Conservation (phyloP, 192 early-diverging fungal species). For the Coemansia sp. region DNA sequence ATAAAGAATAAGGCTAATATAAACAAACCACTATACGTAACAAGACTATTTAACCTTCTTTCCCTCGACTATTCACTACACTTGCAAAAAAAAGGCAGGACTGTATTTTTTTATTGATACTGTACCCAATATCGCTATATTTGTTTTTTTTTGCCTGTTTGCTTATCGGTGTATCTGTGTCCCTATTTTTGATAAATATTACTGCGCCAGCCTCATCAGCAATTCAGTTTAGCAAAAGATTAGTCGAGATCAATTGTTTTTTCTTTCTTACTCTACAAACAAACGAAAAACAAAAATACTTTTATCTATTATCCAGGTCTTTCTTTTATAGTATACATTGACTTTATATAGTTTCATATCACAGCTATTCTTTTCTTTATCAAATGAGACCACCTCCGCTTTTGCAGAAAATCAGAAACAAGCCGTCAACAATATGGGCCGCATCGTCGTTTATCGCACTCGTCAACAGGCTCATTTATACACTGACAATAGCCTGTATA, state of each 20-base stretch:
- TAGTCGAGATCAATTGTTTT: neutral
- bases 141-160: neutral
- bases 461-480: constrained; percentile 47
- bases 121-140: neutral
- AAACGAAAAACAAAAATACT: no score
- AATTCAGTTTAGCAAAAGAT: neutral
- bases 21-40: neutral
- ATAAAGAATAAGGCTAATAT: no score
- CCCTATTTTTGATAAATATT: neutral
- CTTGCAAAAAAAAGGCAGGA: no score
- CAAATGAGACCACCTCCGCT: constrained; percentile 20
- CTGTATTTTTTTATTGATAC: no score
- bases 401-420: constrained; percentile 32
- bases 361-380: neutral
- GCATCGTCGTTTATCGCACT: constrained; percentile 36
- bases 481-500: constrained; percentile 44
- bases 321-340: no score
- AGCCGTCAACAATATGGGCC: constrained; percentile 39
- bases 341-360: neutral
- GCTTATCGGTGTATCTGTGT: no score
- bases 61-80: neutral
- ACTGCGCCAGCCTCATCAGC: neutral
- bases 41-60: neutral
- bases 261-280: neutral
- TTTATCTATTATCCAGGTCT: no score